Conservation (phyloP, 1,284 basidiomycete genomes). For the Trametes polyzona region DNA sequence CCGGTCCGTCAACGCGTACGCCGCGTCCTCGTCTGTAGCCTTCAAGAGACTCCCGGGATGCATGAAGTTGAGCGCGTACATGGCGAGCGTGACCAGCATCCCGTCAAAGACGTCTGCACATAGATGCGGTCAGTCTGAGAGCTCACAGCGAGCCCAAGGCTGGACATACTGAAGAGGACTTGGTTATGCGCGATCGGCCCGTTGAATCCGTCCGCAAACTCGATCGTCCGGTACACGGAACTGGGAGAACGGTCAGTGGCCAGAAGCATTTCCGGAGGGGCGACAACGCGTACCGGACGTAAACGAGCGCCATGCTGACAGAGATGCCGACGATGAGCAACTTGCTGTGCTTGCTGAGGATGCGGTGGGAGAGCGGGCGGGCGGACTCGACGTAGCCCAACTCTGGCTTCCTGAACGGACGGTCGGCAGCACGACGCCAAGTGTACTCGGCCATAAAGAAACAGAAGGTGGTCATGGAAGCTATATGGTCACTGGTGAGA, state of each 20-base stretch:
- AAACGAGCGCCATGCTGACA: slow-evolving; percentile 15
- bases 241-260: background rate
- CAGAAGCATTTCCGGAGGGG: background rate
- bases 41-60: slow-evolving; percentile 46
- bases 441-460: slow-evolving; percentile 20
- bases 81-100: slow-evolving; percentile 56
- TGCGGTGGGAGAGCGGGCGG: background rate
- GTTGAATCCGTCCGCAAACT: slow-evolving; percentile 53
- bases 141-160: background rate
- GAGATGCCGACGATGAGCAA: slow-evolving; percentile 18
- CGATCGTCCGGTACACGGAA: slow-evolving; percentile 30
- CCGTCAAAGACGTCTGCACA: slow-evolving; percentile 50
- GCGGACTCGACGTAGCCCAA: background rate
- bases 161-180: slow-evolving; percentile 48
- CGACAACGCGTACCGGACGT: slow-evolving; percentile 12
- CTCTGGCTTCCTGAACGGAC: slow-evolving; percentile 12
- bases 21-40: background rate
- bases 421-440: slow-evolving; percentile 12
- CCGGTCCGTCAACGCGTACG: slow-evolving; percentile 11
- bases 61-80: slow-evolving; percentile 54
- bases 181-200: slow-evolving; percentile 54
- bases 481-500: too few relatives aligned
- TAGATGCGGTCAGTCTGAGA: background rate
- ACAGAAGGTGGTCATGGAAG: slow-evolving; percentile 19
- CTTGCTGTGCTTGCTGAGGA: slow-evolving; percentile 16